Evolutionary conservation across 2,329 filamentous ascomycete genomes (phyloP), one percentile per base, ranked within the genome.

Genomic region (Cladosporium sp.): DNA sequence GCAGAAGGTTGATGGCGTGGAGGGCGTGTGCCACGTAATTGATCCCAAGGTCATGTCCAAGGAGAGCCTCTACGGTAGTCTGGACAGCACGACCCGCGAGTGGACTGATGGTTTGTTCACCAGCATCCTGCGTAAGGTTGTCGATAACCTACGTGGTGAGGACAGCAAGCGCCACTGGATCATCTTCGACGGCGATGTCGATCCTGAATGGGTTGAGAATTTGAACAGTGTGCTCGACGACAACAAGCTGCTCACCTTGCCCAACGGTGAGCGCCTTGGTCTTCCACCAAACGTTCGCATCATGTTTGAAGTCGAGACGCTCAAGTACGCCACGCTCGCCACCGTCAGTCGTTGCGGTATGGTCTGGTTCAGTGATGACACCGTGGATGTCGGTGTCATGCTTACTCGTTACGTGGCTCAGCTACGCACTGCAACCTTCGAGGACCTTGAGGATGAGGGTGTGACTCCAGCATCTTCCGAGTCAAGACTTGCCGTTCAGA

Each of bases 11-110:
- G 94, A 99, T 72, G 87, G 88, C 22, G 82, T 95, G 6, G 95
- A 99, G 73, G 94, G 95, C 32, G 90, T 99, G 45, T 96, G 86
- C 64, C 94, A 99, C 70, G 90, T 99, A 57, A 99, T 99, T 66
- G 94, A 99, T 73, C 95, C 93, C 39, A 99, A 99, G 77, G 95
- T 99, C 73, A 99, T 99, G 94, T 96, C 92, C 53, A 99, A 99
- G 76, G 94, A 99, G 76, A 90, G 90, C 22, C 80, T 99, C 3
- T 99, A 99, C 69, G 94, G 94, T 70, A 97, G 87, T 66, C 82
- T 99, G 49, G 94, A 99, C 73, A 92, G 90, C 58, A 99, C 94
- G 2, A 99, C 94, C 1, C 86, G 94, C 67, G 94, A 99, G 74
- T 99, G 94, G 94, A 99, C 94, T 0, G 95, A 99, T 68, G 94